Evolutionary conservation across 2,329 filamentous ascomycete species (phyloP), one percentile per base, ranked within the genome.

Genomic region (Trichoderma polysporum): DNA sequence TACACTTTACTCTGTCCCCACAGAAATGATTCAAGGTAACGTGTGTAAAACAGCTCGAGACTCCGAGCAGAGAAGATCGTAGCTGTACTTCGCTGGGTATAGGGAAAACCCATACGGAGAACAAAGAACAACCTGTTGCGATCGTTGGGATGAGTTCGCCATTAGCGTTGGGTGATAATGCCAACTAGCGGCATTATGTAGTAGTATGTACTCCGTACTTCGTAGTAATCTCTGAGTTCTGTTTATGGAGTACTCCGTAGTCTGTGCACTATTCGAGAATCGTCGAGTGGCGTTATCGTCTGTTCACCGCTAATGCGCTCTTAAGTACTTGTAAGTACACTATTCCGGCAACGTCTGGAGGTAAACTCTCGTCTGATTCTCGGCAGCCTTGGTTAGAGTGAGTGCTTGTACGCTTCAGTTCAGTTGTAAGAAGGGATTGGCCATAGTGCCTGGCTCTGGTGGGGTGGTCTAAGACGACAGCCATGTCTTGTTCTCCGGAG

Each of bases 401-500:
- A n/a, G n/a, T n/a, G n/a, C n/a, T n/a, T n/a, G n/a, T n/a, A n/a
- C n/a, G 50, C 17, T 15, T 39, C 35, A 25, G 13, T 39, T 37
- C 33, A 17, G 27, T 27, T 4, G 19, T 8, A 25, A 37, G 22
- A 35, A 22, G 19, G 19, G 8, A 17, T 33, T 39, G 52, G 37
- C 25, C 29, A 27, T 33, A 22, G 25, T 29, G 33, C 56, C 15
- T 39, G 31, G 22, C 6, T 56, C 29, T 33, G 35, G 61, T 64
- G 50, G 49, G 50, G 61, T 45, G 35, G 22, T 13, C 52, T 45
- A 31, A 10, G 27, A 12, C 60, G 61, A 19, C 60, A 50, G 50
- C 35, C 50, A n/a, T 56, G 61, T 47, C 52, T 37, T 8, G 58
- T 15, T 35, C 35, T 64, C 61, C 61, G 61, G 61, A 64, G 52